Percentiles rank a stretch among this genome's conserved stretches.
These are phyloP conservation scores for Solanum lycopersicoides DNA, from an alignment of 257 asterid genomes.

Conservation along the genomic window DNA sequence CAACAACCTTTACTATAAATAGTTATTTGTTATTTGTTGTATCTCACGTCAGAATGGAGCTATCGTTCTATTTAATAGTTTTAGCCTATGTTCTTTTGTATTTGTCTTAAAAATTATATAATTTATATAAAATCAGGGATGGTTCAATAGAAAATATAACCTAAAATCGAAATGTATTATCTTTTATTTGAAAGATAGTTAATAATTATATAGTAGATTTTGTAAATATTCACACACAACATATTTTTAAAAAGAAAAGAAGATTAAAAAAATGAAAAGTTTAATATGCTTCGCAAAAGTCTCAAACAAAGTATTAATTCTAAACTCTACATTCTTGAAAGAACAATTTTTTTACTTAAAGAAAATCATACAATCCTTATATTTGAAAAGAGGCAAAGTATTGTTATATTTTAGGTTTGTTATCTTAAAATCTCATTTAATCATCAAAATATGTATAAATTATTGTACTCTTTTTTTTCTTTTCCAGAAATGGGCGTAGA, in stretches of 20 bases:
- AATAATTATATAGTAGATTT: neutral
- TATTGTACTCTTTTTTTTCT: too few relatives aligned
- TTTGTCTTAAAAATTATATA: neutral
- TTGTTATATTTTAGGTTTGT: neutral
- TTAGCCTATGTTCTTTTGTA: neutral
- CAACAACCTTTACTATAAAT: neutral
- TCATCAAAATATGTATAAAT: neutral
- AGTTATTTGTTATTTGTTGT: neutral
- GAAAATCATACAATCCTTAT: neutral
- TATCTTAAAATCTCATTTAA: neutral
- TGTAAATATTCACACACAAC: neutral
- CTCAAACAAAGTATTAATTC: neutral
- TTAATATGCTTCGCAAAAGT: neutral
- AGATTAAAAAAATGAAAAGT: neutral
- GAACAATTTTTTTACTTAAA: neutral
- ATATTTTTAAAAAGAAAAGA: neutral
- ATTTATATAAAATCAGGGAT: neutral
- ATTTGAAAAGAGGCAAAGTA: neutral
- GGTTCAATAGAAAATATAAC: neutral
- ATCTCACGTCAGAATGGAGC: neutral
- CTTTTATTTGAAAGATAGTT: neutral
- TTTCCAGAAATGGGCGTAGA: accelerated
- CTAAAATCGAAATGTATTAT: neutral
- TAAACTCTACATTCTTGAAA: neutral
- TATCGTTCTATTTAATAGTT: neutral